Conservation (phyloP, 768 basidiomycete species). For the Melanogaster broomeanus region DNA sequence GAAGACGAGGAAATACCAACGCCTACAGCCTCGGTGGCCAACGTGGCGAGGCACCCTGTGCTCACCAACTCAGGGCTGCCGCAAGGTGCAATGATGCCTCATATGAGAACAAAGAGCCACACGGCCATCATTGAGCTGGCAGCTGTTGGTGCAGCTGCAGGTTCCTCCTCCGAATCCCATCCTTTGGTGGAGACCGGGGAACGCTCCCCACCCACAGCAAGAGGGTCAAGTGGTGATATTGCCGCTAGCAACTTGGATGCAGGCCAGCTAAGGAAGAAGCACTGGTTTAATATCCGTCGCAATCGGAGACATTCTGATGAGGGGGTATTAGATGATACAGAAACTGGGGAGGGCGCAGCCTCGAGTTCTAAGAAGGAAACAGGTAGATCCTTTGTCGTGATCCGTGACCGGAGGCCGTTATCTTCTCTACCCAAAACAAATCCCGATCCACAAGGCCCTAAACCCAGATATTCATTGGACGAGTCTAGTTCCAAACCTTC, state of each 20-base stretch:
- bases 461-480: conserved; percentile 30
- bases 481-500: conserved; percentile 23
- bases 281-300: conserved; percentile 69
- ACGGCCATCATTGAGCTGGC: conserved; percentile 69
- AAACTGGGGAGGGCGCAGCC: conserved; percentile 25
- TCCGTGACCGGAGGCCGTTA: conserved; percentile 55
- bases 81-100: conserved; percentile 68
- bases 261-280: conserved; percentile 58
- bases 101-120: conserved; percentile 78
- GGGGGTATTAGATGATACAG: conserved; percentile 34
- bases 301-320: conserved; percentile 63
- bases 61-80: conserved; percentile 40
- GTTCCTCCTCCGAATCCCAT: conserved; percentile 18
- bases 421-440: conserved; percentile 25
- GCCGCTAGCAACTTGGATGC: conserved; percentile 41
- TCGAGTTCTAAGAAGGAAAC: conserved; percentile 37
- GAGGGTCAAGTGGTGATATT: conserved; percentile 17
- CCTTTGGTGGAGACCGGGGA: conserved; percentile 20
- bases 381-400: conserved; percentile 67
- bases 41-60: conserved; percentile 44
- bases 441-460: conserved; percentile 13
- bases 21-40: conserved; percentile 50
- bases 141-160: conserved; percentile 22
- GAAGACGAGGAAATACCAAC: conserved; percentile 48
- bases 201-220: not conserved